Conservation (phyloP, 2,329 filamentous ascomycete genomes). For the Fusarium virguliforme region DNA sequence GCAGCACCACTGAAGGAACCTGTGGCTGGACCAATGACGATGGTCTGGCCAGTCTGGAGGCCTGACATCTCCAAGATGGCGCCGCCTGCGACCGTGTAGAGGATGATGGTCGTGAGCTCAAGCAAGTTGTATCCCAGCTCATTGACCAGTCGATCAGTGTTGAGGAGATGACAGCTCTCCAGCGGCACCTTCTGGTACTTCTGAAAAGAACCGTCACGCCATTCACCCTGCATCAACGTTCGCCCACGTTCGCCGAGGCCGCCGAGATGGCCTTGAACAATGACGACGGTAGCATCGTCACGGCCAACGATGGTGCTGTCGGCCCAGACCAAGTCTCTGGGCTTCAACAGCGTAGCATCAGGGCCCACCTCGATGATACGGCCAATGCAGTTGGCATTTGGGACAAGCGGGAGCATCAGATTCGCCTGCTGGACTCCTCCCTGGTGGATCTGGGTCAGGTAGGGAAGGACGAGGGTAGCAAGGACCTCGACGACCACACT, state of each 20-base stretch:
- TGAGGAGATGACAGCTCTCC: background rate
- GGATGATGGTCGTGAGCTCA: background rate
- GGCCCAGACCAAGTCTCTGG: background rate
- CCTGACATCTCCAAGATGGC: background rate
- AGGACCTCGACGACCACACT: background rate
- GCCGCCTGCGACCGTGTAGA: background rate
- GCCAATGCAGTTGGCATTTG: slow-evolving; percentile 1
- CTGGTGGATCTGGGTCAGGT: background rate
- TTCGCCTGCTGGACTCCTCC: background rate
- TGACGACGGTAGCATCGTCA: background rate
- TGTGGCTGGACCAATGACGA: background rate
- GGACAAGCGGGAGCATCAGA: background rate
- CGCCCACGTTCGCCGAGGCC: background rate
- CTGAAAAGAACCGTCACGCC: background rate
- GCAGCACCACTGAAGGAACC: background rate
- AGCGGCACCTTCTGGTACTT: background rate
- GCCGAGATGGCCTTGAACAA: background rate
- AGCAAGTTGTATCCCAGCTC: background rate
- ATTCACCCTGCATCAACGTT: background rate
- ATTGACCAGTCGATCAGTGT: background rate
- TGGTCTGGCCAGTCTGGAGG: background rate
- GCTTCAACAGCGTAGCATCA: background rate
- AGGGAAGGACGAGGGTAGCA: background rate
- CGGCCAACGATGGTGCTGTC: background rate
- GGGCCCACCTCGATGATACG: background rate